Conservation (phyloP, 1,284 basidiomycete species). For the Coriolopsis trogii region DNA sequence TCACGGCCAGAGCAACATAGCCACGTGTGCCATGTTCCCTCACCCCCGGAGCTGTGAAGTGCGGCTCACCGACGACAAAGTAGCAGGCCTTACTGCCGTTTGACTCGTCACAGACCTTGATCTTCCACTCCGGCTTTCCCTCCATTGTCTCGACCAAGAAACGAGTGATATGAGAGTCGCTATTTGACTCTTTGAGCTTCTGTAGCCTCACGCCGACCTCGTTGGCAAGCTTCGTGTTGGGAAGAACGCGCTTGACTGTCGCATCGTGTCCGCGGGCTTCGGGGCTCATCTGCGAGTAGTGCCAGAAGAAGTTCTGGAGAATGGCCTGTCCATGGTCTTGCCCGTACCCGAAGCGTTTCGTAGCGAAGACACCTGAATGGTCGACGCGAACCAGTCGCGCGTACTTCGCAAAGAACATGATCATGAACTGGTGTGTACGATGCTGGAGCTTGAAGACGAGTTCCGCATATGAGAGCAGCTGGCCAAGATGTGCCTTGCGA, state of each 20-base stretch:
- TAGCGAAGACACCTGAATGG: neutral
- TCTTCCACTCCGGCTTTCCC: neutral
- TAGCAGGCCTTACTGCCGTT: neutral
- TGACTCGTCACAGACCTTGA: neutral
- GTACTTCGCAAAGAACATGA: conserved; percentile 7
- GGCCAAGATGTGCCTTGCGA: neutral
- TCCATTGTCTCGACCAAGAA: too few relatives aligned
- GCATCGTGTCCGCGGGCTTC: neutral
- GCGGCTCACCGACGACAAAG: conserved; percentile 11
- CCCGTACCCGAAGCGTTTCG: conserved; percentile 5
- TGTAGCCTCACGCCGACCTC: too few relatives aligned
- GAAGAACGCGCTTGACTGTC: neutral
- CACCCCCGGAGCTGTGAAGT: conserved; percentile 2
- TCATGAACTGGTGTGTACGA: conserved; percentile 2
- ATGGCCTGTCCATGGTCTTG: neutral
- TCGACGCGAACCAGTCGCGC: conserved; percentile 4
- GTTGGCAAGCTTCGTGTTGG: neutral
- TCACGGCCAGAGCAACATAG: conserved; percentile 7
- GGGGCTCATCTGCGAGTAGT: neutral
- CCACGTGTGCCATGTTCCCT: conserved; percentile 2
- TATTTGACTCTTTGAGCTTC: too few relatives aligned
- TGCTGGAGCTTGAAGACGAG: conserved; percentile 2
- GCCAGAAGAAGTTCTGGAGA: neutral
- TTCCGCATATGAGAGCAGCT: neutral
- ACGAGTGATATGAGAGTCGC: too few relatives aligned